Base-by-base conservation (phyloP, 768 basidiomycete genomes). In the Cubamyces lactineus region DNA sequence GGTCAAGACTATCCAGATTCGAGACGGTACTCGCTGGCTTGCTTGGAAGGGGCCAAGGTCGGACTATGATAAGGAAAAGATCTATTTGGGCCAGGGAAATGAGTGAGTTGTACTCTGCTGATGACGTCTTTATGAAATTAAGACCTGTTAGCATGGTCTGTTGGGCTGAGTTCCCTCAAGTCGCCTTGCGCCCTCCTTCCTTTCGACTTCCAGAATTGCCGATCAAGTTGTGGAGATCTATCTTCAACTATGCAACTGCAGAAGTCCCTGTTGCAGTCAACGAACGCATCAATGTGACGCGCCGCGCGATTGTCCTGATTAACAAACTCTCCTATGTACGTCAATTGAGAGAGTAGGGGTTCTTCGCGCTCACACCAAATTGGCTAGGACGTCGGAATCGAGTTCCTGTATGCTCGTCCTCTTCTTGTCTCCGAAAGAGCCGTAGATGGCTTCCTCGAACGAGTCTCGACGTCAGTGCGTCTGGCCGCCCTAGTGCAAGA, bases 1-100 rank as follows among this genome's bases (percentile, higher is more conserved):
- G 4, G 23, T 58, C 23, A 43, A 51, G 8, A 21, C 42, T 5
- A 30, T 50, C 7, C 57, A 58, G 24, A 50, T 58, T 19, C 57
- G 57, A 11, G 48, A 58, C 26, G 57, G 57, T 1, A 19, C 3
- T 8, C 28, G 16, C 3, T 58, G 57, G 57, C 19, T 58, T n/a
- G 43, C 11, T 24, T 24, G 30, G 16, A 38, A 16, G 11, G 46
- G 46, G n/a, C 46, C 46, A 23, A 47, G 46, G 46, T 12, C 19
- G 19, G 24, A 17, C n/a, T 46, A 12, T 9, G n/a, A 34, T 11
- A 34, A 34, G 34, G 15, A 40, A 3, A 57, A 49, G 24, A 9
- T 57, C 0, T n/a, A 39, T 3, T 38, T 57, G 8, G 56, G 56
- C 23, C 47, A 57, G 19, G 56, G 56, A 19, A 40, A 38, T 1